Evolutionary conservation across 441 rosid species (phyloP).

Genomic region (Pelargonium myrrhifolium): DNA sequence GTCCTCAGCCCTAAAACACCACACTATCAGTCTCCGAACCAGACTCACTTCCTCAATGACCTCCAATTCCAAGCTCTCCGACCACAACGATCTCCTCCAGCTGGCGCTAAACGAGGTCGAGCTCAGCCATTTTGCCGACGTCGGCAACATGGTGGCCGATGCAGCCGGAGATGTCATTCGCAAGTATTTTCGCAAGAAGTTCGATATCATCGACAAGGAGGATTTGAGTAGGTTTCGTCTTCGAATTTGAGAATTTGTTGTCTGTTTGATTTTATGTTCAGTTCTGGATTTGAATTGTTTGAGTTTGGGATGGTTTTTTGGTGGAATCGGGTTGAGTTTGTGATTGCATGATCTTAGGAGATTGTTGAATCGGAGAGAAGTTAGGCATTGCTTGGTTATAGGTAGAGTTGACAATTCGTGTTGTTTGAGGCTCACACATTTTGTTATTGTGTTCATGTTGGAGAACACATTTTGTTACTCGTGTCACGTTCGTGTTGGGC

Average conservation of each 20-base stretch:
- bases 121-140: conserved; percentile 41
- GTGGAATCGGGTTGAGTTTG: not conserved
- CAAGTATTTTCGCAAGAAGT: conserved; percentile 64
- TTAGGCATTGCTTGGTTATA: no score
- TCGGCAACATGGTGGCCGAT: conserved; percentile 63
- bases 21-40: not conserved
- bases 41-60: not conserved
- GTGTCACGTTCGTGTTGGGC: no score
- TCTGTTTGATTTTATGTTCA: not conserved
- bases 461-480: no score
- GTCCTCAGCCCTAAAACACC: not conserved
- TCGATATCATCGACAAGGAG: conserved; percentile 73
- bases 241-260: not conserved
- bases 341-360: no score
- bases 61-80: not conserved
- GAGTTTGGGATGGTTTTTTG: not conserved
- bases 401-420: no score
- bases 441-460: no score
- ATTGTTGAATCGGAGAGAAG: not conserved
- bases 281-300: not conserved
- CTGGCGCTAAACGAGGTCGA: conserved; percentile 18
- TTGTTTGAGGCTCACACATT: no score
- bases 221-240: conserved; percentile 52
- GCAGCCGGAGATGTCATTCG: conserved; percentile 86
- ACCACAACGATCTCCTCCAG: not conserved